phyloP scores from a whole-genome alignment of 2,329 filamentous ascomycete species.

The Raffaelea arxii region DNA sequence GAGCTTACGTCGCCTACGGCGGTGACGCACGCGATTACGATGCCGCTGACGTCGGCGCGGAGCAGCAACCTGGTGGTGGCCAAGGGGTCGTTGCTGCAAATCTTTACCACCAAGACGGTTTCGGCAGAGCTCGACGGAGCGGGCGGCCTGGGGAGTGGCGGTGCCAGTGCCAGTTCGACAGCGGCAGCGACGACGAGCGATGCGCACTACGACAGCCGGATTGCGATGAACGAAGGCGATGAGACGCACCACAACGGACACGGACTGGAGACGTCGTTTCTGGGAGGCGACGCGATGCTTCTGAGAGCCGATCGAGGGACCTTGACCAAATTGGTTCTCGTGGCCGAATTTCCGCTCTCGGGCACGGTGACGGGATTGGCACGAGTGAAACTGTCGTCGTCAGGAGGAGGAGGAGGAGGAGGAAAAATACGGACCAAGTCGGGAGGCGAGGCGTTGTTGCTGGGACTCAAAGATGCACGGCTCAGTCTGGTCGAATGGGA shows the following conservation, averaged over 20 bases:
- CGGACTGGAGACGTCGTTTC: conserved; percentile 57
- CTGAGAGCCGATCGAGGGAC: conserved; percentile 53
- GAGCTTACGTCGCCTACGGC: conserved; percentile 91
- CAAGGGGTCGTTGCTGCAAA: conserved; percentile 85
- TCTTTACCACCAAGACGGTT: conserved; percentile 67
- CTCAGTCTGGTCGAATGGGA: conserved; percentile 93
- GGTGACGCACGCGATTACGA: conserved; percentile 74
- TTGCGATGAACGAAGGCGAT: conserved; percentile 52
- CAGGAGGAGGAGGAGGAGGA: no score
- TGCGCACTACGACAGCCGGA: conserved; percentile 37
- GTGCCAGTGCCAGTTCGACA: conserved; percentile 22
- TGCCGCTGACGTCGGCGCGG: conserved; percentile 67
- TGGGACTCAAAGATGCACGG: conserved; percentile 86
- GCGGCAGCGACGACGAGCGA: conserved; percentile 15
- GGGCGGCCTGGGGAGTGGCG: no score
- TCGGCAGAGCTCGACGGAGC: conserved; percentile 49
- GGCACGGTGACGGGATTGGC: conserved; percentile 79
- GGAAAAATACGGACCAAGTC: no score
- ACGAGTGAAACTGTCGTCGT: conserved; percentile 60
- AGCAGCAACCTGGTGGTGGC: conserved; percentile 82
- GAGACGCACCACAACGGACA: no score
- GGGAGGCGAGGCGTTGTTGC: conserved; percentile 71
- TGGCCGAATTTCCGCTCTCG: conserved; percentile 74
- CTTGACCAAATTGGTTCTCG: conserved; percentile 69
- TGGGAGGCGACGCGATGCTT: conserved; percentile 52